Conservation (phyloP, 2,329 filamentous ascomycete species). For the Colletotrichum abscissum region DNA sequence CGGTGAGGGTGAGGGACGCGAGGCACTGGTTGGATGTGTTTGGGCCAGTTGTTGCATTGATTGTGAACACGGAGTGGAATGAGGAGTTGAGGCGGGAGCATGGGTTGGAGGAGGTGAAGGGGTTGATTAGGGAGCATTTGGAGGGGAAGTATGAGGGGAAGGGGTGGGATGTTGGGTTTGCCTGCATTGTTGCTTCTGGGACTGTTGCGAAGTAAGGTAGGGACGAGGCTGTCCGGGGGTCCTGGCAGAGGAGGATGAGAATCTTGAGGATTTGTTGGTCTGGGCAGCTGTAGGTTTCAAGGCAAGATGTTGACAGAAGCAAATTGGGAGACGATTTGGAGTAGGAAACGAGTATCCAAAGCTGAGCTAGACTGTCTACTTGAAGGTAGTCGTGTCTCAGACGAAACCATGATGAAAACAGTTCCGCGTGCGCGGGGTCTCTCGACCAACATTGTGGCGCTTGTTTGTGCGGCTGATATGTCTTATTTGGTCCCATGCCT, state of each 20-base stretch:
- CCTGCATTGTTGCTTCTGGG: background rate
- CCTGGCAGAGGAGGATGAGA: background rate
- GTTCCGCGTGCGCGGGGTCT: background rate
- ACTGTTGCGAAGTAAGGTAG: background rate
- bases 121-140: background rate
- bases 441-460: background rate
- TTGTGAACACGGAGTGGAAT: background rate
- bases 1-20: background rate
- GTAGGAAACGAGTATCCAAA: background rate
- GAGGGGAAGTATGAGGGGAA: background rate
- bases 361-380: background rate
- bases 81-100: background rate
- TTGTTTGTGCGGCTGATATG: background rate
- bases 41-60: background rate
- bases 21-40: background rate
- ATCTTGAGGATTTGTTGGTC: background rate
- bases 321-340: background rate
- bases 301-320: background rate
- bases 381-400: background rate
- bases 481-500: background rate
- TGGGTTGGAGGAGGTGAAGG: background rate
- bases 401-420: background rate
- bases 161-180: slow-evolving; percentile 21
- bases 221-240: too few species aligned
- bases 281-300: accelerated